A percentile compares a stretch with the other conserved stretches of the same genome.
Conservation (phyloP, 2,329 filamentous ascomycete genomes). For the Cephalotrichum gorgonifer region DNA sequence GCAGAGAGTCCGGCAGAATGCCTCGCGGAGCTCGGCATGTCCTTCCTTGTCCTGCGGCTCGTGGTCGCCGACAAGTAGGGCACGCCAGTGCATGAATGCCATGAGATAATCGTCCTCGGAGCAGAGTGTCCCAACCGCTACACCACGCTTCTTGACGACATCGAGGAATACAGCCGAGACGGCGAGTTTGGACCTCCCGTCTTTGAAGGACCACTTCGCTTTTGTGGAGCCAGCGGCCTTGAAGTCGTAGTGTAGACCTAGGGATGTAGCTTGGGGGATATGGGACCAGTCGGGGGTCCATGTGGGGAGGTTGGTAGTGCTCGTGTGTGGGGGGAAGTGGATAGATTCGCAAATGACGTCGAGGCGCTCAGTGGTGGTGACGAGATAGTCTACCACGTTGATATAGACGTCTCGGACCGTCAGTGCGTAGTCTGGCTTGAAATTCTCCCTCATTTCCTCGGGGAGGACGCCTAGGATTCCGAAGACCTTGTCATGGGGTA, state of each 20-base stretch:
- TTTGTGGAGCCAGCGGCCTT: constrained; percentile 9
- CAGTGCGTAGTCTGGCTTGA: constrained; percentile 18
- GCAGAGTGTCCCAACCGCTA: constrained; percentile 18
- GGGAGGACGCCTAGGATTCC: constrained; percentile 22
- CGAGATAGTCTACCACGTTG: constrained; percentile 20
- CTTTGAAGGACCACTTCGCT: constrained; percentile 14
- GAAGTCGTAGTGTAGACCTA: constrained; percentile 12
- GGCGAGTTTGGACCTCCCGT: constrained; percentile 15
- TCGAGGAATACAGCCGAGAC: constrained; percentile 18
- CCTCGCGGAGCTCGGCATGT: constrained; percentile 10
- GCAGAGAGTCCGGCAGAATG: constrained; percentile 19
- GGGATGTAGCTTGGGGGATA: constrained; percentile 10
- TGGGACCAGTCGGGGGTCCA: constrained; percentile 27
- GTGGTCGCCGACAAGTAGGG: constrained; percentile 12
- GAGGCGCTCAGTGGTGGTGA: constrained; percentile 14
- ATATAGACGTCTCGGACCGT: constrained; percentile 22
- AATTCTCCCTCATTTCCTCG: constrained; percentile 13
- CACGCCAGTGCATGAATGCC: constrained; percentile 23
- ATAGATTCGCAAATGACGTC: constrained; percentile 24
- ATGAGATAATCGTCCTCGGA: constrained; percentile 20
- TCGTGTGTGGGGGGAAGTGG: constrained; percentile 17
- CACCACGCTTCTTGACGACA: constrained; percentile 12
- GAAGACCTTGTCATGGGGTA: constrained; percentile 24
- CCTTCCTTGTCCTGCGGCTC: not conserved
- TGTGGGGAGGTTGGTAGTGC: constrained; percentile 15